These are phyloP conservation scores for Candida coquimbonensis DNA, from an alignment of 805 yeast genomes.

Conservation along the genomic window DNA sequence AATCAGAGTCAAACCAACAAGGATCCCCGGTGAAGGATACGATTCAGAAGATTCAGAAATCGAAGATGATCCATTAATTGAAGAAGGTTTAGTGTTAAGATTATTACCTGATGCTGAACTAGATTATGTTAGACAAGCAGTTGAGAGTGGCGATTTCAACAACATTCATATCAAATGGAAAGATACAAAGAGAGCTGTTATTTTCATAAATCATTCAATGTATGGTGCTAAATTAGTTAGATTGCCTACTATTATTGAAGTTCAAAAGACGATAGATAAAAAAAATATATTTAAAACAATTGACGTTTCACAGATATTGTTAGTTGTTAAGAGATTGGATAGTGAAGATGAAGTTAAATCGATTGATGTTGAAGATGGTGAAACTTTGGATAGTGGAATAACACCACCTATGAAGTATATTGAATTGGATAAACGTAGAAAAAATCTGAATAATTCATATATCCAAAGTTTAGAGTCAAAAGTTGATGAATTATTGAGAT, in stretches of 20 bases:
- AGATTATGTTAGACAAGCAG: conserved; percentile 68
- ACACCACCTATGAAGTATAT: conserved; percentile 75
- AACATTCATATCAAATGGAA: conserved; percentile 76
- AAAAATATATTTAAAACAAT: conserved; percentile 83
- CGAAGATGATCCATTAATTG: conserved; percentile 90
- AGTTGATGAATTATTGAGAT: conserved; percentile 66
- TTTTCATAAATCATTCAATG: conserved; percentile 57
- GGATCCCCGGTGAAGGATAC: conserved; percentile 91
- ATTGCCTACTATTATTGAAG: conserved; percentile 81
- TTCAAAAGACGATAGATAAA: conserved; percentile 81
- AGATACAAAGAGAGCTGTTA: conserved; percentile 71
- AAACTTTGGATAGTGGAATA: conserved; percentile 56
- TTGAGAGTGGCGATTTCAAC: conserved; percentile 68
- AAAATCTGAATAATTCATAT: conserved; percentile 60
- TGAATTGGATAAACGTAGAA: conserved; percentile 61
- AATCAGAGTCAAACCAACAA: conserved; percentile 47
- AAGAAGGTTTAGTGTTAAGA: conserved; percentile 77
- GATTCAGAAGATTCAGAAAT: conserved; percentile 95
- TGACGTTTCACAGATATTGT: conserved; percentile 78
- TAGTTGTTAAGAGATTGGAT: conserved; percentile 55
- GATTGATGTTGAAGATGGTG: conserved; percentile 29
- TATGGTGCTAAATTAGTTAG: conserved; percentile 86
- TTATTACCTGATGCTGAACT: conserved; percentile 61
- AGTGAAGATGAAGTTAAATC: conserved; percentile 41
- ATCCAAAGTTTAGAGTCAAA: conserved; percentile 72